phyloP scores from a whole-genome alignment of 495 filamentous ascomycete genomes.

The Aspergillus olivimuriae region DNA sequence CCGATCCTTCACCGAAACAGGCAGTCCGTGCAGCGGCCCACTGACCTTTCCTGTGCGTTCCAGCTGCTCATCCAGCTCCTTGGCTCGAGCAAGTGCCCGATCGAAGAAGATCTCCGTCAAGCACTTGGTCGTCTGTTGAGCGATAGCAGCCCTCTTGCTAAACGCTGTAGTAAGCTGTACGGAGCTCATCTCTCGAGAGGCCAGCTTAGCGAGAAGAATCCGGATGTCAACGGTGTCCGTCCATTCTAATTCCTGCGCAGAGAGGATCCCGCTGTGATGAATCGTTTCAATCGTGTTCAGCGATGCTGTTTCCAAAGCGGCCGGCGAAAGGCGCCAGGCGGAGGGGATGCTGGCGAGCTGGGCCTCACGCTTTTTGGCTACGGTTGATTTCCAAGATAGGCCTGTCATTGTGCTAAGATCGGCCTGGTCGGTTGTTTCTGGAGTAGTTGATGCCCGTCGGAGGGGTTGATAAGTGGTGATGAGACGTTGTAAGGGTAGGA shows the following conservation, averaged over 20 bases:
- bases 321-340: conserved; percentile 24
- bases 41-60: conserved; percentile 33
- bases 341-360: conserved; percentile 28
- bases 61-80: conserved; percentile 36
- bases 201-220: conserved; percentile 36
- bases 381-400: conserved; percentile 13
- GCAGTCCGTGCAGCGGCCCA: conserved; percentile 63
- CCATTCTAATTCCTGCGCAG: conserved; percentile 40
- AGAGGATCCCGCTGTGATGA: conserved; percentile 30
- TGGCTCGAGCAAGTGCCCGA: conserved; percentile 35
- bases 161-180: conserved; percentile 50
- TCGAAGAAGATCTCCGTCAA: conserved; percentile 60
- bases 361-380: conserved; percentile 16
- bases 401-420: too few species aligned
- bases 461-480: too few species aligned
- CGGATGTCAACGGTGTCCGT: conserved; percentile 42
- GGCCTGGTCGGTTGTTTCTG: neutral
- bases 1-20: conserved; percentile 63
- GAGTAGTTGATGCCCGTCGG: neutral
- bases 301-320: conserved; percentile 2
- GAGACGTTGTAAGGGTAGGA: too few species aligned
- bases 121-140: conserved; percentile 53
- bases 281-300: conserved; percentile 14
- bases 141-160: conserved; percentile 51
- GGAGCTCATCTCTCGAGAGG: conserved; percentile 36